Evolutionary conservation across 441 rosid species (phyloP).

Genomic region (Viola pubescens): DNA sequence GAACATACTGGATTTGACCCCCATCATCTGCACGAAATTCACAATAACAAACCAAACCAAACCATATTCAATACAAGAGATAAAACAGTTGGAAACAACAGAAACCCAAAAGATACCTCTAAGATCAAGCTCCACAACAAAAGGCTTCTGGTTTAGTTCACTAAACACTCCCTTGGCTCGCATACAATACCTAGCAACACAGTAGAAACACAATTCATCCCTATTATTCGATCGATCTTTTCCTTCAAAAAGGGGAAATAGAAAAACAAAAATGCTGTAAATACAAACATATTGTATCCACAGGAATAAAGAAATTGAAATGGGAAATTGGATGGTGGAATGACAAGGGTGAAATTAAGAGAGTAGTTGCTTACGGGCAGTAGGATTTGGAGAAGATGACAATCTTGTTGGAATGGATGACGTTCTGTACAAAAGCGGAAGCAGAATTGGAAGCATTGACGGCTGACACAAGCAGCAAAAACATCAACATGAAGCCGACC

Average conservation of each 20-base stretch:
- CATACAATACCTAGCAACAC: constrained; percentile 47
- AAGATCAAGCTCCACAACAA: constrained; percentile 78
- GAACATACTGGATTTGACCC: constrained; percentile 53
- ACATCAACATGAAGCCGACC: background rate
- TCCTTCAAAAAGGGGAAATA: background rate
- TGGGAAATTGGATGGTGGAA: background rate
- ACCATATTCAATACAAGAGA: background rate
- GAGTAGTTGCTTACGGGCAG: constrained; percentile 40
- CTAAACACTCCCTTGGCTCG: constrained; percentile 63
- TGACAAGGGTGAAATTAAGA: too few relatives aligned
- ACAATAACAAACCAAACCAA: constrained; percentile 2
- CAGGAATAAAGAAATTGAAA: background rate
- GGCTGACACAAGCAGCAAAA: constrained; percentile 12
- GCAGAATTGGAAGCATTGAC: constrained; percentile 39
- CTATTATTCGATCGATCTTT: background rate
- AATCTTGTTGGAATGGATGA: constrained; percentile 58
- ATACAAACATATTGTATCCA: background rate
- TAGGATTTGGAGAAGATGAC: constrained; percentile 76
- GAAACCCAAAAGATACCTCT: constrained; percentile 36
- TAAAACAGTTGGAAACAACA: background rate
- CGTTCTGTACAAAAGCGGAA: constrained; percentile 57
- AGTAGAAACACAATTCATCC: background rate
- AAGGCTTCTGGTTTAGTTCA: constrained; percentile 53
- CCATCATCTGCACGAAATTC: constrained; percentile 51
- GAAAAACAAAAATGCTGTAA: background rate